These are phyloP conservation scores for Ogataea angusta DNA, from an alignment of 805 yeast species.

Conservation along the genomic window DNA sequence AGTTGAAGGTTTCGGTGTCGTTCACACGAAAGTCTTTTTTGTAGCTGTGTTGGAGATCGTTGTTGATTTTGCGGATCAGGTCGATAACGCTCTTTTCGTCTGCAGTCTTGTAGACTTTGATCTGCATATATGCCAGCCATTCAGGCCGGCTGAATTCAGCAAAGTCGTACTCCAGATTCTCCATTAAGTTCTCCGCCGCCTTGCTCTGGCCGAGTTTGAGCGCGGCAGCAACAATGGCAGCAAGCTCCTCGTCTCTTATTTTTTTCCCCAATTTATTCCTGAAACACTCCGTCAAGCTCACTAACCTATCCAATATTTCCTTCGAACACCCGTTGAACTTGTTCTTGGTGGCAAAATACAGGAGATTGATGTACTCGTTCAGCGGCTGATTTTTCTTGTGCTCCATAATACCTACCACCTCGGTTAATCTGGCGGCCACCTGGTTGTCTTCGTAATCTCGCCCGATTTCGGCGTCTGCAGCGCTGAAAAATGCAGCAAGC, in stretches of 20 bases:
- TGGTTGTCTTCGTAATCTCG: slow-evolving; percentile 26
- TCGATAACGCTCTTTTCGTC: slow-evolving; percentile 20
- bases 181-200: slow-evolving; percentile 18
- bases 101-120: slow-evolving; percentile 14
- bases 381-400: slow-evolving; percentile 18
- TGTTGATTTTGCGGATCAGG: slow-evolving; percentile 25
- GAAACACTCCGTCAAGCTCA: slow-evolving; percentile 10
- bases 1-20: slow-evolving; percentile 26
- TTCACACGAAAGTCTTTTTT: slow-evolving; percentile 20
- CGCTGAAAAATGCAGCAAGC: slow-evolving; percentile 24
- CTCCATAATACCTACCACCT: slow-evolving; percentile 20
- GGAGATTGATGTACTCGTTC: slow-evolving; percentile 27
- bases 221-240: slow-evolving; percentile 26
- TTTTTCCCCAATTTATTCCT: slow-evolving; percentile 4
- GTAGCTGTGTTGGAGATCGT: slow-evolving; percentile 9
- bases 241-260: slow-evolving; percentile 27
- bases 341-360: slow-evolving; percentile 31
- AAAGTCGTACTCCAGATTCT: slow-evolving; percentile 12
- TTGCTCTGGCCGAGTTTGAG: slow-evolving; percentile 20
- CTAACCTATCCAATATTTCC: slow-evolving; percentile 19
- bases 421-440: slow-evolving; percentile 20
- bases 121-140: slow-evolving; percentile 27
- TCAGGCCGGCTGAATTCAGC: slow-evolving; percentile 20
- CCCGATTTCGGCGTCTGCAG: slow-evolving; percentile 30
- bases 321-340: slow-evolving; percentile 25